Conservation (phyloP, 108 stramenopile species). For the Phaeodactylum tricornutum region DNA sequence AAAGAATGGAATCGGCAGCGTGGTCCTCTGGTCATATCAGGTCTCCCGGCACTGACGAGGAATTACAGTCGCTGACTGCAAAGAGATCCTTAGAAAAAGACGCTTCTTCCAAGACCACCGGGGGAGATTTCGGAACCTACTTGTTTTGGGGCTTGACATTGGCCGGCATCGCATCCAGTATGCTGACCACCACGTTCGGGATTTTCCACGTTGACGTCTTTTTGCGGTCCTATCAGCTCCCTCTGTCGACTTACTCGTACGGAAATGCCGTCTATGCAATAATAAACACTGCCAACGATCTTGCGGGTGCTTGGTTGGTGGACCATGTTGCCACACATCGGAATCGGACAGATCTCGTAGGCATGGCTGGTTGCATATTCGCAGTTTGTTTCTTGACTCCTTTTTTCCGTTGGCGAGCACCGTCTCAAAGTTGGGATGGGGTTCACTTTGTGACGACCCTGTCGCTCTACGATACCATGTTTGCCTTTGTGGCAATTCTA, state of each 20-base stretch:
- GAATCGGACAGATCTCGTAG: constrained; percentile 7
- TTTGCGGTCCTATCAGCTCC: constrained; percentile 18
- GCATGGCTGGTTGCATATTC: constrained; percentile 16
- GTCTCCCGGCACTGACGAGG: no score
- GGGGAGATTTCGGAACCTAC: no score
- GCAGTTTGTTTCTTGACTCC: constrained; percentile 19
- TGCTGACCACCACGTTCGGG: constrained; percentile 12
- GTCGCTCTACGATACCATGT: constrained; percentile 23
- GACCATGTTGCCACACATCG: constrained; percentile 4
- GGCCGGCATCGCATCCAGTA: constrained; percentile 9
- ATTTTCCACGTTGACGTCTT: constrained; percentile 26
- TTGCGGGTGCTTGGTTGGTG: constrained; percentile 21
- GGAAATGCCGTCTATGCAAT: constrained; percentile 17
- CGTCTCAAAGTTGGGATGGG: constrained; percentile 4
- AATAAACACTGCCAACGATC: constrained; percentile 24
- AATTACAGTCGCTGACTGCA: no score
- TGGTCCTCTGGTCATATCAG: no score
- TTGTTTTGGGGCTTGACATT: constrained; percentile 14
- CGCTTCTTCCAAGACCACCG: no score
- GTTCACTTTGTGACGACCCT: constrained; percentile 22
- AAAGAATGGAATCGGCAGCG: no score
- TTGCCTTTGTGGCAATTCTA: constrained; percentile 17
- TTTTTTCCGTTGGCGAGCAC: constrained; percentile 16
- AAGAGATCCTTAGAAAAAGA: no score
- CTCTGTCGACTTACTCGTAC: constrained; percentile 9